phyloP scores from a whole-genome alignment of 768 basidiomycete species.

The Trametes villosa region DNA sequence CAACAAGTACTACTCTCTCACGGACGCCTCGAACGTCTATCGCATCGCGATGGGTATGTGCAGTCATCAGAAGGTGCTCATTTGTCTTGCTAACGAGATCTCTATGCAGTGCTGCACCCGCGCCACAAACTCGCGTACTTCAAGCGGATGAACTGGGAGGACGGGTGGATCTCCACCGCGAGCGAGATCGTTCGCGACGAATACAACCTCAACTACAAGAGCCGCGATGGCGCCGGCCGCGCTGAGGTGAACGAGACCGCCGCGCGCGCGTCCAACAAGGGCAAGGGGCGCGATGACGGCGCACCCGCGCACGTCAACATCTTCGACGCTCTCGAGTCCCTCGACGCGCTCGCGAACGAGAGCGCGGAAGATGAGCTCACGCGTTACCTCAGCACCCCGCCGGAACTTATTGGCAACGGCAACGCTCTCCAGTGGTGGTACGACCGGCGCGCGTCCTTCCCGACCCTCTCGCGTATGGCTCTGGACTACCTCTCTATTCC shows the following conservation, averaged over 20 bases:
- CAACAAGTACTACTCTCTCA: constrained; percentile 39
- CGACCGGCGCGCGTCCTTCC: constrained; percentile 28
- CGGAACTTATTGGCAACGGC: constrained; percentile 29
- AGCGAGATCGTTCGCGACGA: neutral
- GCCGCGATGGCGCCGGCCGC: neutral
- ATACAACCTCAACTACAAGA: neutral
- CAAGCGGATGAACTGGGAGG: constrained; percentile 2
- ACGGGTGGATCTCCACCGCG: constrained; percentile 8
- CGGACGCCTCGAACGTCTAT: constrained; percentile 37
- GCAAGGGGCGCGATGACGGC: neutral
- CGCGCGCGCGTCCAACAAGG: too few species aligned
- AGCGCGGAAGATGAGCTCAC: constrained; percentile 37
- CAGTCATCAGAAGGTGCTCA: constrained; percentile 13
- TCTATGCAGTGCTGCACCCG: constrained; percentile 18
- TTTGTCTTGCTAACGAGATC: neutral
- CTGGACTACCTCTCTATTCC: constrained; percentile 33
- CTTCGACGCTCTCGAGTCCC: constrained; percentile 35
- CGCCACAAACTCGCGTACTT: constrained; percentile 19
- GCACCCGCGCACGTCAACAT: constrained; percentile 28
- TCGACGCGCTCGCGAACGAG: constrained; percentile 6
- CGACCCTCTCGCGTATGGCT: constrained; percentile 39
- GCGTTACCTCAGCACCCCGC: constrained; percentile 32
- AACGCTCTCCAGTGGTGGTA: constrained; percentile 40
- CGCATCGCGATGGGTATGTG: constrained; percentile 42
- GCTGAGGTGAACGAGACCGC: too few species aligned